Evolutionary conservation across 2,329 filamentous ascomycete species (phyloP), one percentile per base, ranked within the genome.

Genomic region (Amesomyces nigricolor): DNA sequence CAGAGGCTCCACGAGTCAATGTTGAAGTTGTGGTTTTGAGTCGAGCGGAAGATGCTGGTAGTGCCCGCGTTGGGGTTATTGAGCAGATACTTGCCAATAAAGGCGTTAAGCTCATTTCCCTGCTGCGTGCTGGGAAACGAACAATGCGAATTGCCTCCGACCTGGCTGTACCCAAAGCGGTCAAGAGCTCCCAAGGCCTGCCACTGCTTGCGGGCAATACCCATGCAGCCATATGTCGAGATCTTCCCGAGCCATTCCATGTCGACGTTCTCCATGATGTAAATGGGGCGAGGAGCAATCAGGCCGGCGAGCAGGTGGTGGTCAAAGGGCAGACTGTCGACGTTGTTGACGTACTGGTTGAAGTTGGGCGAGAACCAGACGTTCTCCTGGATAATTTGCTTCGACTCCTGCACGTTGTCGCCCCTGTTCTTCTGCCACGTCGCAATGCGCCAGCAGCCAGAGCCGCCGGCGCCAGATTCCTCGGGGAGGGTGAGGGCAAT

Each of bases 281-380:
- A 71, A 11, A 80, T 64, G 11, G 75, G 72, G 26, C 78, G 70
- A 14, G 78, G 78, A 4, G 76, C 75, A 29, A 80, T 71, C 35
- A 81, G 67, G 16, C 70, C 77, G 30, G 77, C 77, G 10, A 81
- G 70, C 67, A 76, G 67, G 65, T 80, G 78, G 65, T 81, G 78
- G 63, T 80, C 78, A 54, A 76, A 72, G 4, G 78, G 75, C 6
- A 80, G 67, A 52, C 68, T 66, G 54, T 71, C 71, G 54, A 73
- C 68, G 42, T 63, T 74, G 71, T 84, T 79, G 78, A 72, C 70
- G 57, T 72, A 68, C 39, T 73, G 85, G 51, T 77, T 72, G 66
- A 80, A 80, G 22, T 64, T 64, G 1, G 69, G 16, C 22, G 75
- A 74, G 70, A 79, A 78, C 77, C 77, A 80, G 4, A 76, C 74